Base-by-base conservation (phyloP, 2,329 filamentous ascomycete species). In the Trichophyton equinum region DNA sequence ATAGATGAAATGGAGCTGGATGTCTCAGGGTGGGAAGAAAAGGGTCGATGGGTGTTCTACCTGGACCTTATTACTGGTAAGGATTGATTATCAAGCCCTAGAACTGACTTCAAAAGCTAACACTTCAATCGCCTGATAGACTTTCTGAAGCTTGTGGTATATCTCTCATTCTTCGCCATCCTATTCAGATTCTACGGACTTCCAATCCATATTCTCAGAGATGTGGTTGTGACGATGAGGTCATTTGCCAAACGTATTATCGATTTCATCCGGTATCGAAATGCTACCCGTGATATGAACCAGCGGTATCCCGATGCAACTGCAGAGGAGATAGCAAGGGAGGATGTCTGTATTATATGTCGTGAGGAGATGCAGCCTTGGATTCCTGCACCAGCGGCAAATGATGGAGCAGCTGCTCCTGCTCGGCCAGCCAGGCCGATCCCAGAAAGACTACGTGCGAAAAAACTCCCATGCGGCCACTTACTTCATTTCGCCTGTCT, bases 331-430 rank as follows among this genome's bases (percentile, higher is more conserved):
- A 83, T 99, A 25, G 78, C 80, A 30, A 82, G 88, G 57, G 92
- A 96, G 71, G 90, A 95, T 68, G 95, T 94, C 2, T 99, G 94
- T 73, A 99, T 99, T 67, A 96, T 99, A 60, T 99, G 94, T 73
- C 85, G 94, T 63, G 94, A 99, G 72, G 89, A 95, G 65, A 99
- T 99, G 94, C 83, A 84, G 38, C 85, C 87, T 1, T 96, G 90
- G 88, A 78, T 77, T 38, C 79, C 80, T 60, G 77, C 78, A 44
- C 73, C 71, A 44, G 73, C 70, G 51, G 74, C 75, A 49, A 75
- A 70, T 59, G 72, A 67, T 56, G 65, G 65, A 25, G 70, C 70
- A 25, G 70, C 70, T 36, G 63, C 61, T 15, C 60, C 63, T 59
- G 72, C 64, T 60, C 68, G 67, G n/a, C 68, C 66, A n/a, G 66